Evolutionary conservation across 768 basidiomycete genomes (phyloP).

Genomic region (Pulveroboletus frians): DNA sequence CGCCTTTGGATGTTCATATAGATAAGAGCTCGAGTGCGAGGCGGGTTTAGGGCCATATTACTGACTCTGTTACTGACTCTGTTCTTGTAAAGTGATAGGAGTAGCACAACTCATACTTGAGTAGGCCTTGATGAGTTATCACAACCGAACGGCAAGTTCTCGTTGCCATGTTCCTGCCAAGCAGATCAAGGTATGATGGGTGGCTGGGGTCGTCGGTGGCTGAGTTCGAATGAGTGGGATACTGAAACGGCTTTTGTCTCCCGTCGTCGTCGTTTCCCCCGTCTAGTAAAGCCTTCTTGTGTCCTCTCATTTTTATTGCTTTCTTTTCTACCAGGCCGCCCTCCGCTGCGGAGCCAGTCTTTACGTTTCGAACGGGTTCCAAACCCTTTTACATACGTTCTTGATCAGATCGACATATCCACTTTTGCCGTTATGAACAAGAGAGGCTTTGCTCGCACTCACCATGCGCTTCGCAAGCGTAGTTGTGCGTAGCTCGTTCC

Average conservation of each 20-base stretch:
- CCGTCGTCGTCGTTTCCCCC: conserved; percentile 8
- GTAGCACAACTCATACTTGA: no score
- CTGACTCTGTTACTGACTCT: conserved; percentile 42
- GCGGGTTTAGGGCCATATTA: conserved; percentile 46
- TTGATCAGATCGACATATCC: conserved; percentile 6
- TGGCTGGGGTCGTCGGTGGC: conserved; percentile 13
- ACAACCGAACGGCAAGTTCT: no score
- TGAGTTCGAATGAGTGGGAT: conserved; percentile 23
- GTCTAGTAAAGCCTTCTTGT: neutral
- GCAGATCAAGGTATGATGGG: neutral
- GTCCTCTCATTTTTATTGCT: conserved; percentile 15
- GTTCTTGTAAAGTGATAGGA: no score
- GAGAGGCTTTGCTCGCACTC: conserved; percentile 26
- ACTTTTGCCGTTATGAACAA: conserved; percentile 20
- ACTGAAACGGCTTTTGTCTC: conserved; percentile 2
- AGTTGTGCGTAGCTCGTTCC: conserved; percentile 11
- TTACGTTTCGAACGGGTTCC: conserved; percentile 14
- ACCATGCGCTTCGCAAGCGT: conserved; percentile 22
- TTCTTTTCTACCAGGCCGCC: conserved; percentile 20
- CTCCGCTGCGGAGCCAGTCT: conserved; percentile 26
- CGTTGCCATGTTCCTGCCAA: conserved; percentile 1
- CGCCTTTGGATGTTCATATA: conserved; percentile 63
- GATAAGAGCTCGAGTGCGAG: conserved; percentile 7
- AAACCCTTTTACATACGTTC: neutral
- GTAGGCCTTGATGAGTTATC: no score